These are phyloP conservation scores for Trichoderma simmonsii DNA, from an alignment of 2,329 filamentous ascomycete species.

Conservation along the genomic window DNA sequence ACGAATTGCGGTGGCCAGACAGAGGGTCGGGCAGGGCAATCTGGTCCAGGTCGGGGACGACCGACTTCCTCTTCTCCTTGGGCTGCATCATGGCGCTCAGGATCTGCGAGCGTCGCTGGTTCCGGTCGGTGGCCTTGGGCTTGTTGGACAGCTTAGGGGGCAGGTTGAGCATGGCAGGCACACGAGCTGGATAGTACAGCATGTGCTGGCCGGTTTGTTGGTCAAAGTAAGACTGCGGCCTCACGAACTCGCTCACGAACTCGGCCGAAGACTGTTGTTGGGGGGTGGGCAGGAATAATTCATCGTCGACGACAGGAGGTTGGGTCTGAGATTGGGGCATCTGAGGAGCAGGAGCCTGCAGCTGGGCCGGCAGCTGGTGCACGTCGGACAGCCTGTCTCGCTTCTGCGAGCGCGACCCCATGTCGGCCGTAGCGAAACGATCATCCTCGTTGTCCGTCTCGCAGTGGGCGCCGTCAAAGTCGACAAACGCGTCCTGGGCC, in stretches of 20 bases:
- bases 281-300: conserved; percentile 24
- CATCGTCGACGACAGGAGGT: not conserved
- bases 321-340: not conserved
- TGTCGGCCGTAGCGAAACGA: conserved; percentile 22
- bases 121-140: conserved; percentile 60
- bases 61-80: conserved; percentile 20
- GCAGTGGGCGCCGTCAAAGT: conserved; percentile 80
- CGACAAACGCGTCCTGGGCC: conserved; percentile 66
- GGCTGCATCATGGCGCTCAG: conserved; percentile 55
- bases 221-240: conserved; percentile 59
- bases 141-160: conserved; percentile 81
- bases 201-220: conserved; percentile 71
- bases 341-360: not conserved
- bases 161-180: conserved; percentile 89
- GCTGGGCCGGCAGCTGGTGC: not conserved
- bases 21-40: conserved; percentile 49
- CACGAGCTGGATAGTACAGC: conserved; percentile 93
- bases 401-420: conserved; percentile 12
- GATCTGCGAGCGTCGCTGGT: conserved; percentile 71
- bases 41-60: conserved; percentile 25
- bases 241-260: conserved; percentile 32
- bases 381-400: conserved; percentile 13
- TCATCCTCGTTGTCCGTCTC: conserved; percentile 45
- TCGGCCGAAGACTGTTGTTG: conserved; percentile 26
- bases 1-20: conserved; percentile 36